Base-by-base conservation (phyloP, 306 rosid genomes). In the Gillenia trifoliata region DNA sequence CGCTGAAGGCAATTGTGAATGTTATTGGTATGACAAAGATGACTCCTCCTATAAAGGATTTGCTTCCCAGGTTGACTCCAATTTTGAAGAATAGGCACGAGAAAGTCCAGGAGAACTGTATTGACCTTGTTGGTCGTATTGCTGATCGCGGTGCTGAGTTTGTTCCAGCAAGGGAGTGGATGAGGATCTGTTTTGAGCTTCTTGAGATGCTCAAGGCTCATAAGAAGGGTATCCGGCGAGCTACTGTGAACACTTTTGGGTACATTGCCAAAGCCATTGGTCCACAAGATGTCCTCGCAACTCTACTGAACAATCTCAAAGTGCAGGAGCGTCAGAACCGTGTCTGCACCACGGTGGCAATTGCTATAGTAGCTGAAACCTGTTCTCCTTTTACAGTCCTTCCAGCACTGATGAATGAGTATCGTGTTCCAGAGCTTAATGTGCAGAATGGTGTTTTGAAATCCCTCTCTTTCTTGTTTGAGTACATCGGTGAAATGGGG, bases 171-270 rank as follows among this genome's bases (percentile, higher is more conserved):
- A 91, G 93, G 80, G 98, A 93, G 77, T 91, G 98, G 97, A 93
- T 93, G 98, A 88, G 98, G 85, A 93, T 93, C 75, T 93, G 98
- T 81, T 93, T 91, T 70, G 97, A 93, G 86, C 91, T 93, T 77
- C 98, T 93, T 43, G 98, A 93, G 93, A 93, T 93, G 98, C 97
- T 93, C 1, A 93, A 93, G 85, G 98, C 98, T 38, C 97, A 91
- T 82, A 93, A 91, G 84, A 91, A 93, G 82, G 98, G 98, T 16
- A 91, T 93, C 62, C 91, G 98, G 68, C 86, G 98, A 57, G 97
- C 97, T 34, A 87, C 96, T 0, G 98, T 93, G 67, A 93, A 91
- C 83, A 93, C 96, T 19, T 93, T 93, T 23, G 98, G 97, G 4
- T 91, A 89, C 67, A 91, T 93, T 75, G 98, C 98, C 0, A 91